Evolutionary conservation across 345 rosid genomes (phyloP).

Genomic region (Iberis pinnata): DNA sequence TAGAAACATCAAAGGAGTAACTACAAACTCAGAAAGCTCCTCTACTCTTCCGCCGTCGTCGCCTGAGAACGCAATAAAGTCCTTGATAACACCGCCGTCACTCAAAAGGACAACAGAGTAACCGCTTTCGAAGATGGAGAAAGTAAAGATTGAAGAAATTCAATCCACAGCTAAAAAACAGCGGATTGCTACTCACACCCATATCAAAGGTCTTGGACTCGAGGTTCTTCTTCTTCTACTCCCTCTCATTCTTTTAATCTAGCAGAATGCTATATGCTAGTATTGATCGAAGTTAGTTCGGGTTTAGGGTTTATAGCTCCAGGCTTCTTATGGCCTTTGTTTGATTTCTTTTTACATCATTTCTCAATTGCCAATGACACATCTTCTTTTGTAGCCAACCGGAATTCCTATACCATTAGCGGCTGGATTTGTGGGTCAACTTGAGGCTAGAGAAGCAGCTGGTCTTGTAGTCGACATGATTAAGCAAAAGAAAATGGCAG

Average conservation of each 20-base stretch:
- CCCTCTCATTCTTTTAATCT: not conserved
- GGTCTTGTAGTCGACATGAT: conserved; percentile 99
- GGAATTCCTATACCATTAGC: conserved; percentile 77
- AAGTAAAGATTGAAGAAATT: conserved; percentile 86
- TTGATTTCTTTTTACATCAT: not conserved
- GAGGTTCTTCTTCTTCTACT: conserved; percentile 41
- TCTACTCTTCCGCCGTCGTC: conserved; percentile 8
- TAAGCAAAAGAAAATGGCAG: conserved; percentile 94
- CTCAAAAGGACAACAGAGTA: not conserved
- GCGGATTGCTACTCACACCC: conserved; percentile 91
- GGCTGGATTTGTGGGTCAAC: conserved; percentile 93
- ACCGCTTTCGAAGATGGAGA: conserved; percentile 36
- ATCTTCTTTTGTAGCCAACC: conserved; percentile 39
- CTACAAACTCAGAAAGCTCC: conserved; percentile 4
- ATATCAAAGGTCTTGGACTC: conserved; percentile 98
- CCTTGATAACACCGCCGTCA: not conserved
- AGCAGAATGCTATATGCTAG: not conserved
- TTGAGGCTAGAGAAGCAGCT: conserved; percentile 90
- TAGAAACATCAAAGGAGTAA: not conserved
- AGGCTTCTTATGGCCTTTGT: not conserved
- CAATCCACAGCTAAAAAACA: conserved; percentile 97
- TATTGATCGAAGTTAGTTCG: not conserved
- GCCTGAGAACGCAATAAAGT: not conserved
- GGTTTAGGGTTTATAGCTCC: conserved; percentile 23
- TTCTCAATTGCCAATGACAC: not conserved